phyloP scores from a whole-genome alignment of 2,329 filamentous ascomycete species.

The Cucurbitaria berberidis region DNA sequence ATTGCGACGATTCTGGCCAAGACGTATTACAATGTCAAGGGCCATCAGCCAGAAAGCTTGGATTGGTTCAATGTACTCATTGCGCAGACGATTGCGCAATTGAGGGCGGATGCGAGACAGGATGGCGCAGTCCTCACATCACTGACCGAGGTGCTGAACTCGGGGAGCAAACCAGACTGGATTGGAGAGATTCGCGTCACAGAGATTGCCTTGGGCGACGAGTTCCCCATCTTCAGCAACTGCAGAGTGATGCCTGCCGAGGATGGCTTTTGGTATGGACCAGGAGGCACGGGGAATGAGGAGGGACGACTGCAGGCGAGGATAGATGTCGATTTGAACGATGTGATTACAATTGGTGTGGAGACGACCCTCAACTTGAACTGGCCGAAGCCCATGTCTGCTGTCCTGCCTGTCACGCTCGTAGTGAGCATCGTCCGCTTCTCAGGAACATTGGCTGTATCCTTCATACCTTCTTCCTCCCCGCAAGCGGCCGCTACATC shows the following conservation, averaged over 20 bases:
- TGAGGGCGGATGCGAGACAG: constrained; percentile 88
- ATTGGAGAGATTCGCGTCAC: constrained; percentile 93
- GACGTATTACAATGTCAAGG: constrained; percentile 96
- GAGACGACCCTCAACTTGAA: constrained; percentile 95
- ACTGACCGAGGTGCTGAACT: constrained; percentile 84
- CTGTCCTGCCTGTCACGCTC: constrained; percentile 88
- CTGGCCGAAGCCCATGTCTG: constrained; percentile 87
- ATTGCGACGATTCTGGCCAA: constrained; percentile 95
- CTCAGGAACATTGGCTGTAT: constrained; percentile 91
- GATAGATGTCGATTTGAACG: constrained; percentile 96
- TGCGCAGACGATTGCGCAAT: constrained; percentile 94
- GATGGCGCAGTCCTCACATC: constrained; percentile 89
- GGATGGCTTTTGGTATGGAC: constrained; percentile 63
- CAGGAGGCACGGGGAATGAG: constrained; percentile 58
- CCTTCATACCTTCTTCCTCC: constrained; percentile 75
- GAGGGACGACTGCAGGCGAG: constrained; percentile 85
- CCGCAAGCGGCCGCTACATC: constrained; percentile 28
- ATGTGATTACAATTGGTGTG: constrained; percentile 91
- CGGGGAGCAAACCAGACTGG: constrained; percentile 85
- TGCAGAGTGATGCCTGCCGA: constrained; percentile 93
- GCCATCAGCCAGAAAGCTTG: constrained; percentile 92
- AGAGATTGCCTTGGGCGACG: constrained; percentile 91
- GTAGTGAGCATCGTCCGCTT: constrained; percentile 92
- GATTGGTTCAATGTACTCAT: constrained; percentile 99
- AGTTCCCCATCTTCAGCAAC: constrained; percentile 99